phyloP scores from a whole-genome alignment of 2,329 filamentous ascomycete species.

The Raffaelea deltoideospora region DNA sequence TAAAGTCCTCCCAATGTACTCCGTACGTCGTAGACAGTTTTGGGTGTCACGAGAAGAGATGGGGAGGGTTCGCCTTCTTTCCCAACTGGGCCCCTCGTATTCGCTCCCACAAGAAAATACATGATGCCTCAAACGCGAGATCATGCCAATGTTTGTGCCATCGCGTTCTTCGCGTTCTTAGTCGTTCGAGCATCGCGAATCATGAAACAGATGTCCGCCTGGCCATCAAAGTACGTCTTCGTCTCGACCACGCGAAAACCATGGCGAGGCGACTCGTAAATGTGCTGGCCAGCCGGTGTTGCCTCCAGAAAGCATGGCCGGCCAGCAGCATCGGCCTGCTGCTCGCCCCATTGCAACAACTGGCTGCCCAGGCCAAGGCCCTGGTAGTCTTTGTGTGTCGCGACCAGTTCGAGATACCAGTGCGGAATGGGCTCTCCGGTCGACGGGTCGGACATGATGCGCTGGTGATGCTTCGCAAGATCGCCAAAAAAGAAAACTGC shows the following conservation, averaged over 20 bases:
- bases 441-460: conserved; percentile 20
- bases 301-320: conserved; percentile 33
- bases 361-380: conserved; percentile 27
- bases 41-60: too few species aligned
- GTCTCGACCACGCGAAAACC: conserved; percentile 27
- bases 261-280: conserved; percentile 28
- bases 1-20: too few species aligned
- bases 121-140: too few species aligned
- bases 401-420: conserved; percentile 33
- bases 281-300: conserved; percentile 26
- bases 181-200: conserved; percentile 8
- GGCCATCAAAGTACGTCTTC: conserved; percentile 18
- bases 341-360: conserved; percentile 31
- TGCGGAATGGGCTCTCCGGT: conserved; percentile 17
- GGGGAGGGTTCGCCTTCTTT: too few species aligned
- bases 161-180: too few species aligned
- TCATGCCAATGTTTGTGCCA: too few species aligned
- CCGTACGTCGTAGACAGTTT: too few species aligned
- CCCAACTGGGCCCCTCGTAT: too few species aligned
- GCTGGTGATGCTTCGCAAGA: conserved; percentile 18
- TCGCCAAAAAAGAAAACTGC: conserved; percentile 24
- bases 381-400: conserved; percentile 25
- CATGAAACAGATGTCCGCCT: conserved; percentile 21
- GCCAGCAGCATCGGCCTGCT: conserved; percentile 26
- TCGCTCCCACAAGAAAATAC: too few species aligned